phyloP scores from a whole-genome alignment of 2,329 filamentous ascomycete species.

The Pseudogymnoascus destructans region DNA sequence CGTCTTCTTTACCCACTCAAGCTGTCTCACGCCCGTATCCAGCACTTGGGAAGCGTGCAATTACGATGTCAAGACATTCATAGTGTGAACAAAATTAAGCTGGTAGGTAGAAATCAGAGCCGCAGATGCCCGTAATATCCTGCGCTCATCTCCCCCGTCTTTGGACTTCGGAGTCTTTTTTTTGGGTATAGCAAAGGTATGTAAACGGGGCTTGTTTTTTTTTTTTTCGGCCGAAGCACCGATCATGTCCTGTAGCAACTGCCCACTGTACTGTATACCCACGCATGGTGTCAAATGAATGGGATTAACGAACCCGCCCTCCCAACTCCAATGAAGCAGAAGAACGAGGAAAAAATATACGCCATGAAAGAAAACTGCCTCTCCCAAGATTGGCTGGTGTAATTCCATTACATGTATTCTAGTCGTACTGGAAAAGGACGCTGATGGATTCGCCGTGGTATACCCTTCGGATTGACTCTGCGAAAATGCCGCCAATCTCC shows the following conservation, averaged over 20 bases:
- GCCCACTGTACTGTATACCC: neutral
- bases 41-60: constrained; percentile 12
- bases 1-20: neutral
- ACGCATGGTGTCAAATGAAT: constrained; percentile 1
- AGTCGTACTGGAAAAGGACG: constrained; percentile 81
- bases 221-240: neutral
- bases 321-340: constrained; percentile 6
- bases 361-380: constrained; percentile 8
- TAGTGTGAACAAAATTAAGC: constrained; percentile 6
- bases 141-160: constrained; percentile 3
- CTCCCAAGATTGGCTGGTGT: constrained; percentile 2
- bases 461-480: constrained; percentile 87
- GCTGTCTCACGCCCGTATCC: constrained; percentile 10
- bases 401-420: constrained; percentile 15
- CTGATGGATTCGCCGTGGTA: constrained; percentile 98
- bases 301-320: constrained; percentile 4
- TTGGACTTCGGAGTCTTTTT: neutral
- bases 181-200: constrained; percentile 2
- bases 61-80: constrained; percentile 8
- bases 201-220: constrained; percentile 6
- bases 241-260: neutral
- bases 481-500: constrained; percentile 83
- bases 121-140: constrained; percentile 8
- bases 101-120: constrained; percentile 8
- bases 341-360: constrained; percentile 1